Evolutionary conservation across 345 rosid species (phyloP).

Genomic region (Brassica rapa): DNA sequence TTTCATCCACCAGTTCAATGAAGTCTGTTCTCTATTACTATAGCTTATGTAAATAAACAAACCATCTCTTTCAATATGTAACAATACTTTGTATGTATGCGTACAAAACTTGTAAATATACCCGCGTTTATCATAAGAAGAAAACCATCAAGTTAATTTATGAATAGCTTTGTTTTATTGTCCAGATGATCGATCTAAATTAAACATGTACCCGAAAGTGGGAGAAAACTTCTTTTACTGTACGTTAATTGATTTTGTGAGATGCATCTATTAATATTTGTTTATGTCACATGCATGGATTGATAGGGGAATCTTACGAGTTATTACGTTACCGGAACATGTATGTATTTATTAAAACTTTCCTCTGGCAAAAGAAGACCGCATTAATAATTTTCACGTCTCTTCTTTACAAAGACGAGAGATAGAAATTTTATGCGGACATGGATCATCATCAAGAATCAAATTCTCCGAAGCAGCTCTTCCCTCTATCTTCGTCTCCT

Average conservation of each 20-base stretch:
- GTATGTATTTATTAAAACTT: conserved; percentile 21
- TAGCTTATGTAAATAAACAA: background rate
- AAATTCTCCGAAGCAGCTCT: conserved; percentile 18
- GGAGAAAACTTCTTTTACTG: background rate
- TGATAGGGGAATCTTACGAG: conserved; percentile 26
- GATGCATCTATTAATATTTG: conserved; percentile 23
- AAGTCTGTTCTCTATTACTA: background rate
- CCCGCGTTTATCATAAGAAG: background rate
- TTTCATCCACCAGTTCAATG: background rate
- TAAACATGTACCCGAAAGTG: background rate
- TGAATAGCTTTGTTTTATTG: background rate
- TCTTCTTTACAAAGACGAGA: background rate
- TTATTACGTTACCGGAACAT: conserved; percentile 26
- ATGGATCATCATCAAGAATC: conserved; percentile 37
- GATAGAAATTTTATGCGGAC: background rate
- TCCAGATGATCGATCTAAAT: background rate
- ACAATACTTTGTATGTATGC: background rate
- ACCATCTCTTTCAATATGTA: background rate
- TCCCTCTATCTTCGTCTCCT: conserved; percentile 29
- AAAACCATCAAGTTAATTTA: conserved; percentile 1
- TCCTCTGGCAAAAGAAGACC: conserved; percentile 28
- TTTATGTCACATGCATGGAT: conserved; percentile 36
- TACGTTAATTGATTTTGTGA: conserved; percentile 19
- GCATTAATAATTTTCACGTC: conserved; percentile 22
- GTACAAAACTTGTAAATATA: background rate